phyloP scores from a whole-genome alignment of 257 asterid species.

The Salvia hispanica region DNA sequence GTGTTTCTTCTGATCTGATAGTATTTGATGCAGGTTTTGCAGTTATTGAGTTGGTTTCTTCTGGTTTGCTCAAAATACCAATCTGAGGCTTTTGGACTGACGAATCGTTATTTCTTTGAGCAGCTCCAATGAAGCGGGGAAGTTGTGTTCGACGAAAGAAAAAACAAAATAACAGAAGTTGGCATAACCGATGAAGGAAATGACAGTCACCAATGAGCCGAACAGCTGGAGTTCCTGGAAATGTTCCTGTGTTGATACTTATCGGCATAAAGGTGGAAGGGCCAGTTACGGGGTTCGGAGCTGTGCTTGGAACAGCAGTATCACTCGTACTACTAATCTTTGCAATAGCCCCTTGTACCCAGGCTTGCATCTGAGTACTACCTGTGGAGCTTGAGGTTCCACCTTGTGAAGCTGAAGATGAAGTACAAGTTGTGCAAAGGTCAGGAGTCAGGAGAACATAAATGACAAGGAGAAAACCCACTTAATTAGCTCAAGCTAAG shows the following conservation, averaged over 20 bases:
- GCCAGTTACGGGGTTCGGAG: constrained; percentile 85
- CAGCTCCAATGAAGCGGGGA: constrained; percentile 69
- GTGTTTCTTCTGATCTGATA: constrained; percentile 66
- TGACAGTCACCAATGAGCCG: constrained; percentile 98
- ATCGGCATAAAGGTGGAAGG: constrained; percentile 90
- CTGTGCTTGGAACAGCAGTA: constrained; percentile 67
- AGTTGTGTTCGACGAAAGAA: constrained; percentile 90
- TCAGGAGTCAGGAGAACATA: constrained; percentile 4
- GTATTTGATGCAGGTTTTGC: constrained; percentile 55
- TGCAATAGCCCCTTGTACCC: constrained; percentile 99
- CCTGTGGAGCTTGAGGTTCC: constrained; percentile 88
- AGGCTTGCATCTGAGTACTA: constrained; percentile 90
- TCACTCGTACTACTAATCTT: constrained; percentile 88
- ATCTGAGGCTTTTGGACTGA: constrained; percentile 70
- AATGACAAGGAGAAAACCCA: background rate
- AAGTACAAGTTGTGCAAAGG: constrained; percentile 27
- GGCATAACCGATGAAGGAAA: constrained; percentile 92
- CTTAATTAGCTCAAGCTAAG: constrained; percentile 6
- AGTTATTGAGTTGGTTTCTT: constrained; percentile 64
- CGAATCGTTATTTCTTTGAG: constrained; percentile 80
- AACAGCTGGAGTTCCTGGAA: constrained; percentile 99
- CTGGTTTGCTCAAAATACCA: constrained; percentile 62
- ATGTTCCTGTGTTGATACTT: constrained; percentile 96
- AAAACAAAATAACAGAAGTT: constrained; percentile 90
- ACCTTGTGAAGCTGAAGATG: constrained; percentile 61